Base-by-base conservation (phyloP, 2,329 filamentous ascomycete genomes). In the Aspergillus alliaceus region DNA sequence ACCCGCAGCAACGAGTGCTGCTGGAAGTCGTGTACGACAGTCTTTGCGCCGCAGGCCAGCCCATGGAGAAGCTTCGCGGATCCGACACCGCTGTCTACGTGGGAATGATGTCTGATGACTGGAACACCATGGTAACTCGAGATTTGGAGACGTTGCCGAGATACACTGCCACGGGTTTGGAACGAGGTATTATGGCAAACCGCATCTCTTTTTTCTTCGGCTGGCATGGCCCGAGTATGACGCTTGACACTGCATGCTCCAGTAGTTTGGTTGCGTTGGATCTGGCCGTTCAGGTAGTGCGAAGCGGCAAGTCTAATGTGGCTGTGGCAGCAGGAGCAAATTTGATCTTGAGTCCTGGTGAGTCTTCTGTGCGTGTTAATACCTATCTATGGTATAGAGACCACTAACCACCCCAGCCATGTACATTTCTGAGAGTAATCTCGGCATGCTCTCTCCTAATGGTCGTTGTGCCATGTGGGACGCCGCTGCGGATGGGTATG, bases 401-500 rank as follows among this genome's bases (percentile, higher is more conserved):
- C 31, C 31, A 14, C 31, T 34, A 34, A 34, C 31, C 7, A 12
- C 12, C 31, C 31, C 18, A 39, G n/a, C 35, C 18, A 54, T 47
- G 39, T 47, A 35, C 29, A 59, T 70, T 22, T 54, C 58, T 6
- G 61, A 65, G 50, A 63, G 59, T 22, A 65, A 68, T 6, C 42
- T 60, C 1, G 29, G 34, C 67, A 64, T 82, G 20, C 77, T 84
- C 25, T 81, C 80, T 0, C 76, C 81, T 50, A 75, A 77, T 2
- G 81, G 81, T 2, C 74, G 78, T 42, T 83, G 77, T 25, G 77
- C 75, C 52, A 80, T 73, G 65, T 79, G 71, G 66, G 75, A 78
- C 62, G 65, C 62, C 1, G 65, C 61, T 1, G 82, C 78, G 0
- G 68, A 82, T 60, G 82, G 80, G 14, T 81, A 73, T 67, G 78